Evolutionary conservation across 2,329 filamentous ascomycete species (phyloP).

Genomic region (Graphilbum ipis-grandicollis): DNA sequence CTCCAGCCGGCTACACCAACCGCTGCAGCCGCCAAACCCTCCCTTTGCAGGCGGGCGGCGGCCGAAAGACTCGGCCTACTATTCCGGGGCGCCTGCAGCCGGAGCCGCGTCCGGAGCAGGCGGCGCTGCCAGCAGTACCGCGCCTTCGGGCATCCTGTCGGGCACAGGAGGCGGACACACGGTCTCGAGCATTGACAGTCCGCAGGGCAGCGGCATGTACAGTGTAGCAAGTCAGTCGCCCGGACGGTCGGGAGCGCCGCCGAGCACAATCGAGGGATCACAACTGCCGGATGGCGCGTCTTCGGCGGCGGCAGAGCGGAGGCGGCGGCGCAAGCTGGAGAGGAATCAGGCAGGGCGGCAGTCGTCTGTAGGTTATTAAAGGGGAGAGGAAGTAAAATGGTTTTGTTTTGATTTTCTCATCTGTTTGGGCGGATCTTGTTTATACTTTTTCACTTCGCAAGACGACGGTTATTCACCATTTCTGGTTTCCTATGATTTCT

Average conservation of each 20-base stretch:
- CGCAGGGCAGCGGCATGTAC: constrained; percentile 28
- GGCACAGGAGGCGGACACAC: constrained; percentile 19
- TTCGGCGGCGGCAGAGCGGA: constrained; percentile 28
- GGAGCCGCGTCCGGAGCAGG: background rate
- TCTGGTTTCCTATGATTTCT: too few species aligned
- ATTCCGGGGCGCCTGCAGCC: constrained; percentile 21
- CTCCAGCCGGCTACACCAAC: constrained; percentile 17
- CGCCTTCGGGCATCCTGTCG: constrained; percentile 21
- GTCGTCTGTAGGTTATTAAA: constrained; percentile 6
- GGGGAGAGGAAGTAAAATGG: background rate
- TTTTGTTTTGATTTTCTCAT: background rate
- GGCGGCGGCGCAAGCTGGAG: constrained; percentile 38
- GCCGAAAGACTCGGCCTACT: constrained; percentile 44
- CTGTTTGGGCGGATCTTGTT: too few species aligned
- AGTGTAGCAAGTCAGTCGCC: constrained; percentile 33
- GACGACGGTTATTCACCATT: too few species aligned
- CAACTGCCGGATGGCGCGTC: constrained; percentile 5
- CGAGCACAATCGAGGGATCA: constrained; percentile 13
- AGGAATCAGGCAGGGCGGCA: constrained; percentile 24
- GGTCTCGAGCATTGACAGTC: constrained; percentile 29
- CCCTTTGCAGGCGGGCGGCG: constrained; percentile 34
- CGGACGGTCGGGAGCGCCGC: constrained; percentile 18
- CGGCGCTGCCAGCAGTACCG: constrained; percentile 3
- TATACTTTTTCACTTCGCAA: too few species aligned
- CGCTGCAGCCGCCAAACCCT: constrained; percentile 37